Percentiles rank a stretch among this genome's conserved stretches.
Conservation (phyloP, 2,329 filamentous ascomycete species). For the Diaporthe australafricana region DNA sequence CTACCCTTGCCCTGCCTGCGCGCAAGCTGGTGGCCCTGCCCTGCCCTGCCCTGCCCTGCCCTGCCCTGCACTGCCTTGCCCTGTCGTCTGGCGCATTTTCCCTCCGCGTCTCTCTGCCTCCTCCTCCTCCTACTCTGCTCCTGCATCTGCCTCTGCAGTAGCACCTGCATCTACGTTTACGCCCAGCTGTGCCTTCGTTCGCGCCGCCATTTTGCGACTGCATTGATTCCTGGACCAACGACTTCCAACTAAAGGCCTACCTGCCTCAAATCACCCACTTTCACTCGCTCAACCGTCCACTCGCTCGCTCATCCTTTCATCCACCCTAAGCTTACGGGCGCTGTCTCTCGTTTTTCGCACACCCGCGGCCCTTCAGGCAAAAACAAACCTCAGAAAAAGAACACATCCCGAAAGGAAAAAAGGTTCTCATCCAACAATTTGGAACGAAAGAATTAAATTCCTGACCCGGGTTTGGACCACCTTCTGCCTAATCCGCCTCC, state of each 20-base stretch:
- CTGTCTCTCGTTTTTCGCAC: slow-evolving; percentile 27
- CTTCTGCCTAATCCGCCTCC: not conserved
- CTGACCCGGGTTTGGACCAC: not conserved
- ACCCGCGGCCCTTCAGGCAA: slow-evolving; percentile 19
- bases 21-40: not conserved
- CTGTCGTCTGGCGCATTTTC: slow-evolving; percentile 6
- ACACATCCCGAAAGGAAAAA: not conserved
- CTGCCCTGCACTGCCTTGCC: not conserved
- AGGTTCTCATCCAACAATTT: not conserved
- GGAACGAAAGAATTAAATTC: not conserved
- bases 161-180: not conserved
- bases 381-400: not conserved
- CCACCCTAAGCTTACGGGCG: slow-evolving; percentile 16
- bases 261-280: not conserved
- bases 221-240: not conserved
- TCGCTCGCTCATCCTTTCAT: not conserved
- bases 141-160: not conserved
- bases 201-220: not conserved
- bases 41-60: not conserved
- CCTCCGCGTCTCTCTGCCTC: not conserved
- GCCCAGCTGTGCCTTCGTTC: not conserved
- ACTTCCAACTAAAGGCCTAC: not conserved
- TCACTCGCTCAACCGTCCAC: not conserved
- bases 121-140: not conserved
- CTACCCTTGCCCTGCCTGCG: slow-evolving; percentile 10